Evolutionary conservation across 2,329 filamentous ascomycete genomes (phyloP).

Genomic region (Fusarium praegraminearum): DNA sequence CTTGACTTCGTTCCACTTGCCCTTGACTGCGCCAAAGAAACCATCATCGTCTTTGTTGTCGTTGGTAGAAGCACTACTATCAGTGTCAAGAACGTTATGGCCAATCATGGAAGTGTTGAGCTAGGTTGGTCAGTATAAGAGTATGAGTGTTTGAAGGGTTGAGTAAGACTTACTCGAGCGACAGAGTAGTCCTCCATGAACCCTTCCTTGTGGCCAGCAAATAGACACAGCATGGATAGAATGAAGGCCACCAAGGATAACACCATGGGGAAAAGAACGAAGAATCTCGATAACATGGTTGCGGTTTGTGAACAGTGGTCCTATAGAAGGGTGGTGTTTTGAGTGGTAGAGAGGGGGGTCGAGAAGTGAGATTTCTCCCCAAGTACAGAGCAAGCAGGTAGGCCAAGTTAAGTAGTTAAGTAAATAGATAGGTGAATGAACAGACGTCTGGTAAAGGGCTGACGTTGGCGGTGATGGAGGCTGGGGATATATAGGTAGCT

Average conservation of each 20-base stretch:
- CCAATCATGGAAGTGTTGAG: slow-evolving; percentile 57
- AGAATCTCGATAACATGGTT: slow-evolving; percentile 47
- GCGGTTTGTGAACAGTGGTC: slow-evolving; percentile 1
- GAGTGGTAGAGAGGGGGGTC: not conserved
- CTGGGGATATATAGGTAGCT: slow-evolving; percentile 31
- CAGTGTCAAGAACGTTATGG: slow-evolving; percentile 49
- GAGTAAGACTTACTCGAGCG: slow-evolving; percentile 51
- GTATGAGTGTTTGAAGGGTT: fast-evolving
- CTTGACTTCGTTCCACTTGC: slow-evolving; percentile 50
- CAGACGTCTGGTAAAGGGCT: slow-evolving; percentile 21
- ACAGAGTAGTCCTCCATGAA: slow-evolving; percentile 60
- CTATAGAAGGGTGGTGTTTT: slow-evolving; percentile 6
- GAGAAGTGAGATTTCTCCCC: not conserved
- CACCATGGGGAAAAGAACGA: slow-evolving; percentile 54
- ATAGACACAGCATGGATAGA: slow-evolving; percentile 55
- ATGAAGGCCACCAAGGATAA: slow-evolving; percentile 56
- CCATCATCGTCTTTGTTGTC: slow-evolving; percentile 47
- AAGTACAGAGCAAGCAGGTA: not conserved
- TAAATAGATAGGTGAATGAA: slow-evolving; percentile 8
- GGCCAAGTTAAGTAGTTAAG: slow-evolving; percentile 14
- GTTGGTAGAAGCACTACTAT: slow-evolving; percentile 43
- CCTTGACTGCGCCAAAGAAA: slow-evolving; percentile 47
- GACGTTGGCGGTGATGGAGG: slow-evolving; percentile 13
- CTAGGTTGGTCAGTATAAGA: slow-evolving; percentile 38
- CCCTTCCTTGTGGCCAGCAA: slow-evolving; percentile 56